Evolutionary conservation across 176 grass and related monocot species (phyloP).

Genomic region (Ensete ventricosum): DNA sequence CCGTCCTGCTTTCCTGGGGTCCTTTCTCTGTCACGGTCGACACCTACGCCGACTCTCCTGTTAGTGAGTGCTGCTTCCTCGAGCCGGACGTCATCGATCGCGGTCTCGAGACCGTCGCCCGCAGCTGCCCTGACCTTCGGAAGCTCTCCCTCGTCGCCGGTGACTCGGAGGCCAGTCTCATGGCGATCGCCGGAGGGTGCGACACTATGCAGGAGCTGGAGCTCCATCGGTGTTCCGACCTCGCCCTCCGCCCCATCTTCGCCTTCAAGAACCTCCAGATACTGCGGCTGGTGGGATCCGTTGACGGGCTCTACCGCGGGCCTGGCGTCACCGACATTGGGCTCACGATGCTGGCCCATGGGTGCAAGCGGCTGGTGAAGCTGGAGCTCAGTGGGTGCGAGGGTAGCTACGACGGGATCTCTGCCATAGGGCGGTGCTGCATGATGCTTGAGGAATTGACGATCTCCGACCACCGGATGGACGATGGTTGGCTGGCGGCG

Average conservation of each 20-base stretch:
- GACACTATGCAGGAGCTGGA: conserved; percentile 66
- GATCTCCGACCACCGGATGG: conserved; percentile 67
- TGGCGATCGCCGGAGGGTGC: conserved; percentile 57
- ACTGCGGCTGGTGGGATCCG: conserved; percentile 50
- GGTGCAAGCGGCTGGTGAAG: conserved; percentile 77
- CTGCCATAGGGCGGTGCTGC: conserved; percentile 77
- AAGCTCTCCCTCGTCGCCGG: conserved; percentile 45
- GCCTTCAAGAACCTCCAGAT: conserved; percentile 87
- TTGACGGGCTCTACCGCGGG: conserved; percentile 42
- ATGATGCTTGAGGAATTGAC: conserved; percentile 89
- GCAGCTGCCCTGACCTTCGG: conserved; percentile 48
- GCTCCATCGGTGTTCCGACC: conserved; percentile 76
- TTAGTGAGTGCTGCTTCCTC: conserved; percentile 48
- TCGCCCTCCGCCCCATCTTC: conserved; percentile 69
- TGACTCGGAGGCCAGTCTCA: conserved; percentile 44
- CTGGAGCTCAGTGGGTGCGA: conserved; percentile 75
- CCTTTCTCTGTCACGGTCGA: conserved; percentile 50
- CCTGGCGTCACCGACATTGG: conserved; percentile 80
- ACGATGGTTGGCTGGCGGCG: conserved; percentile 62
- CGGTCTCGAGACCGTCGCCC: conserved; percentile 43
- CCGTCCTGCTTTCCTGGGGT: conserved; percentile 47
- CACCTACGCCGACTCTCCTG: conserved; percentile 31
- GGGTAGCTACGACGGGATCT: conserved; percentile 81
- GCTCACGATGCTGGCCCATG: conserved; percentile 91
- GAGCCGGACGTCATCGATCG: conserved; percentile 42